phyloP scores from a whole-genome alignment of 2,329 filamentous ascomycete species.

The Chaetomiaceae sp. region DNA sequence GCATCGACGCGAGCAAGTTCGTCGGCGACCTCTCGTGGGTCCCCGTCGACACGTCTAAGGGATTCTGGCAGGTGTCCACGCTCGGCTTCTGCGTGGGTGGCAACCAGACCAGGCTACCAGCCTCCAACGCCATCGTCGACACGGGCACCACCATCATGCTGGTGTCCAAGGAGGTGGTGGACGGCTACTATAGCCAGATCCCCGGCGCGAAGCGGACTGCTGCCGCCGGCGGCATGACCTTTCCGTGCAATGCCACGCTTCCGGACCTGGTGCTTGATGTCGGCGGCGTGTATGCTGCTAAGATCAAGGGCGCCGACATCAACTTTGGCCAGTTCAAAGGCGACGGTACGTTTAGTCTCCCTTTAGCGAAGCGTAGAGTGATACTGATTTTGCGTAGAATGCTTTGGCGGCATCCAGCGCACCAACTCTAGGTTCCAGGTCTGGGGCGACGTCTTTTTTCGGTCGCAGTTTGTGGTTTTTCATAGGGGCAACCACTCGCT shows the following conservation, averaged over 20 bases:
- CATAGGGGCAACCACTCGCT: constrained; percentile 6
- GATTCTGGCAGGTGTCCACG: constrained; percentile 64
- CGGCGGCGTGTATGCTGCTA: constrained; percentile 51
- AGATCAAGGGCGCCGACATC: constrained; percentile 46
- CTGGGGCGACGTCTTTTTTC: constrained; percentile 54
- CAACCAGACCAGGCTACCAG: constrained; percentile 21
- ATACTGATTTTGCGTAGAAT: constrained; percentile 35
- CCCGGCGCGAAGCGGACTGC: constrained; percentile 36
- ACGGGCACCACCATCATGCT: constrained; percentile 60
- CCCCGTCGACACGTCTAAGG: constrained; percentile 52
- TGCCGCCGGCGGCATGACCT: constrained; percentile 38
- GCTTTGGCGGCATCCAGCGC: constrained; percentile 63
- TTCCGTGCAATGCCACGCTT: constrained; percentile 41
- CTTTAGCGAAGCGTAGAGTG: neutral
- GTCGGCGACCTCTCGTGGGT: constrained; percentile 56
- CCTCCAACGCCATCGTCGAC: constrained; percentile 47
- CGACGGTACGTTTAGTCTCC: constrained; percentile 39
- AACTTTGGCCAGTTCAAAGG: constrained; percentile 46
- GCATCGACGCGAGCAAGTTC: constrained; percentile 59
- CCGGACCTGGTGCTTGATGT: constrained; percentile 50
- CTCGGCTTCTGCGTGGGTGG: constrained; percentile 49
- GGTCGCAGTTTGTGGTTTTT: constrained; percentile 9
- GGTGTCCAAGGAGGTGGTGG: constrained; percentile 46
- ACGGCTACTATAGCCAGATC: constrained; percentile 44
- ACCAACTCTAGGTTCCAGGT: constrained; percentile 53